Evolutionary conservation across 495 filamentous ascomycete genomes (phyloP), one percentile per base, ranked within the genome.

Genomic region (Penicillium canariense): DNA sequence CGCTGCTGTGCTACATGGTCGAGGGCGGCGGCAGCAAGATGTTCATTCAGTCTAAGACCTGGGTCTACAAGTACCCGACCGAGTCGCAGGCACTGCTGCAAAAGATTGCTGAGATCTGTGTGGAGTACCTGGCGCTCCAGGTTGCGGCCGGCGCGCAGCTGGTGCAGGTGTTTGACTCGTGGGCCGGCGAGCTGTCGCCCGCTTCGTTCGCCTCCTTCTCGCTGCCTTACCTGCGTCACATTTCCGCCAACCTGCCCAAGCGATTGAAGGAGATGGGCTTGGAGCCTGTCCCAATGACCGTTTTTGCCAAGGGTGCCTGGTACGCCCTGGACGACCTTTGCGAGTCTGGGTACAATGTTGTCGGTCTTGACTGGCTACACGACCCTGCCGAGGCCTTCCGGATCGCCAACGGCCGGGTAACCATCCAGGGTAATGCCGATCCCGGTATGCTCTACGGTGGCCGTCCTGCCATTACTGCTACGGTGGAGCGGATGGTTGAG

Each of bases 251-350:
- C 42, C 77, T 97, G 12, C 93, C 93, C 0, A 76, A 71, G 50
- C 80, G 82, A 27, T 71, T 98, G 58, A 72, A 74, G 54, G 87
- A 90, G 69, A 75, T 95, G 62, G 84, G 83, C 0, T 65, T 91
- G 40, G 87, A 91, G 50, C 77, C 74, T 4, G 95, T 97, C 2
- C 94, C 94, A 1, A 97, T 98, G 94, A 94, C 90, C n/a, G 90
- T 97, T 14, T 98, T 98, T 69, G 91, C 94, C n/a, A 98, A 98
- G 75, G 94, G 94, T 4, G 92, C 94, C n/a, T 96, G 94, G 89
- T 96, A 93, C 70, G 91, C 90, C 4, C 76, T 98, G 27, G 90
- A 96, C 57, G 84, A 88, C 11, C 80, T 92, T 12, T 96, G 92
- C 70, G 76, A 89, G 60, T 84, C 90, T 18, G 91, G 90, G 11